Evolutionary conservation across 176 grass and related monocot species (phyloP).

Genomic region (Paspalum vaginatum): DNA sequence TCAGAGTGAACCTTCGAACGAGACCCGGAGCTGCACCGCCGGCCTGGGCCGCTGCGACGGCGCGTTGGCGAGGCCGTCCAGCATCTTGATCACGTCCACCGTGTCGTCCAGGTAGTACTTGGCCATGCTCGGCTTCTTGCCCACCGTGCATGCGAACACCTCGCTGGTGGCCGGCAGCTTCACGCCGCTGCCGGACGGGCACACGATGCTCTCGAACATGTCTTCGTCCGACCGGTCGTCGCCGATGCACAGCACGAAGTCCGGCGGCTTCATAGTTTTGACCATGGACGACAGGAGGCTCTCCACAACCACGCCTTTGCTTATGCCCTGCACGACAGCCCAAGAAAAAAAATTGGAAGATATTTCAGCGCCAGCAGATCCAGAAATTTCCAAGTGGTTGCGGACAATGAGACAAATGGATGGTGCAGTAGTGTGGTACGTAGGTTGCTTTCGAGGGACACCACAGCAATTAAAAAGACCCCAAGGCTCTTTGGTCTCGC

Average conservation of each 20-base stretch:
- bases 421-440: slow-evolving; percentile 14
- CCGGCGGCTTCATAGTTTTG: slow-evolving; percentile 49
- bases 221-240: slow-evolving; percentile 96
- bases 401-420: slow-evolving; percentile 29
- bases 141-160: slow-evolving; percentile 95
- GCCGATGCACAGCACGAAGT: slow-evolving; percentile 90
- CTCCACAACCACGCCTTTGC: slow-evolving; percentile 84
- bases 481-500: not conserved
- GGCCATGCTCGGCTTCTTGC: slow-evolving; percentile 96
- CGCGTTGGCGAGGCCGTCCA: slow-evolving; percentile 67
- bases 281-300: slow-evolving; percentile 65
- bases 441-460: slow-evolving; percentile 18
- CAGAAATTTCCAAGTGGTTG: slow-evolving; percentile 18
- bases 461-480: not conserved
- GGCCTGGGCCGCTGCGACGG: slow-evolving; percentile 43
- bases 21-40: slow-evolving; percentile 62
- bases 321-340: slow-evolving; percentile 73
- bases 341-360: not conserved
- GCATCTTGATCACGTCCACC: slow-evolving; percentile 90
- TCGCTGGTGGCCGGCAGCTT: slow-evolving; percentile 60
- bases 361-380: not conserved
- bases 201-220: slow-evolving; percentile 97
- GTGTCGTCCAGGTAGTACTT: slow-evolving; percentile 97
- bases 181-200: slow-evolving; percentile 49
- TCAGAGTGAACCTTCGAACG: slow-evolving; percentile 80